phyloP scores from a whole-genome alignment of 306 rosid species.

The Casuarina cunninghamiana region DNA sequence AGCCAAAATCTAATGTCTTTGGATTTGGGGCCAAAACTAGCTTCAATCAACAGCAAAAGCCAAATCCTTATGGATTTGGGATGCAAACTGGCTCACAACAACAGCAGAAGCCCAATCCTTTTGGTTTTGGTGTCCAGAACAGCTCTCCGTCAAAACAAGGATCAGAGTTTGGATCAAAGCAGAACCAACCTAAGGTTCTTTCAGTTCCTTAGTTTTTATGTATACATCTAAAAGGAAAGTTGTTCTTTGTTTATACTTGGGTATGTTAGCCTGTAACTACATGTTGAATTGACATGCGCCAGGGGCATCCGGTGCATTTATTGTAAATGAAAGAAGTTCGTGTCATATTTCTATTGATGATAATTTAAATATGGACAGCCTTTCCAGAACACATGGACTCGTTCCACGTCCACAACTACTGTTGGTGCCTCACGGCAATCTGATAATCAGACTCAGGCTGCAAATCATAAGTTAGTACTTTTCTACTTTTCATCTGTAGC shows the following conservation, averaged over 20 bases:
- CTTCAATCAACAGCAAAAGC: conserved; percentile 28
- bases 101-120: conserved; percentile 65
- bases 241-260: not conserved
- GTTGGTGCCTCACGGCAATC: conserved; percentile 36
- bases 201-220: conserved; percentile 11
- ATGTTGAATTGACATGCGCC: not conserved
- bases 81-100: conserved; percentile 36
- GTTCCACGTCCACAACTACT: conserved; percentile 43
- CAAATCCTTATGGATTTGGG: conserved; percentile 59
- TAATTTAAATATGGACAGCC: conserved; percentile 52
- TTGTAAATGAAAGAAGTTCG: not conserved
- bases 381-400: conserved; percentile 82
- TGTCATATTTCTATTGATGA: conserved; percentile 13
- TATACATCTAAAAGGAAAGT: not conserved
- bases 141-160: conserved; percentile 36
- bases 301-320: not conserved
- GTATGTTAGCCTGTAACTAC: not conserved
- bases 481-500: conserved; percentile 21
- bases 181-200: conserved; percentile 59
- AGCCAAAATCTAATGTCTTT: conserved; percentile 39
- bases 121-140: conserved; percentile 73
- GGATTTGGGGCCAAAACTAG: conserved; percentile 32
- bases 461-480: conserved; percentile 61
- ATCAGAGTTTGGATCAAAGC: conserved; percentile 41
- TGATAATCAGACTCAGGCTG: conserved; percentile 49